Evolutionary conservation across 345 rosid genomes (phyloP).

Genomic region (Brassica incana): DNA sequence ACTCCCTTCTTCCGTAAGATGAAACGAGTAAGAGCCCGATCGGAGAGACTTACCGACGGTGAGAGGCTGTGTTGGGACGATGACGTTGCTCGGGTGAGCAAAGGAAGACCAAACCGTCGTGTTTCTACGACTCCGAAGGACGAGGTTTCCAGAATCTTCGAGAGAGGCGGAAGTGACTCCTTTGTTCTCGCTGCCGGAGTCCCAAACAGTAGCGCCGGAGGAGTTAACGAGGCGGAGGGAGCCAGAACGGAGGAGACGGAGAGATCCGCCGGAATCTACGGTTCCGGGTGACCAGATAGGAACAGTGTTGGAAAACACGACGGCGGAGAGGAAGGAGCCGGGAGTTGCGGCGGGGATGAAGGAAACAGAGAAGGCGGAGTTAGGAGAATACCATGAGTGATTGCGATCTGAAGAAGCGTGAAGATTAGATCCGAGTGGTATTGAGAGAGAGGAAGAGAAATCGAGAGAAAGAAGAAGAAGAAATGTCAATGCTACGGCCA

Average conservation of each 20-base stretch:
- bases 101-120: slow-evolving; percentile 60
- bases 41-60: slow-evolving; percentile 26
- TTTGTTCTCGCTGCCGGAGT: slow-evolving; percentile 42
- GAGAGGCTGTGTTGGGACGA: slow-evolving; percentile 57
- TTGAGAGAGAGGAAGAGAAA: slow-evolving; percentile 28
- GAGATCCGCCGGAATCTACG: slow-evolving; percentile 52
- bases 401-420: slow-evolving; percentile 45
- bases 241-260: slow-evolving; percentile 52
- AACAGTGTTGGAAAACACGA: slow-evolving; percentile 50
- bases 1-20: slow-evolving; percentile 44
- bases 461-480: background rate
- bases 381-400: slow-evolving; percentile 49
- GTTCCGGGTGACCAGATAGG: slow-evolving; percentile 51
- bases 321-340: slow-evolving; percentile 42
- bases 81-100: slow-evolving; percentile 46
- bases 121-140: slow-evolving; percentile 28
- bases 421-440: slow-evolving; percentile 48
- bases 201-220: slow-evolving; percentile 60
- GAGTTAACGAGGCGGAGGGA: slow-evolving; percentile 58
- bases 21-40: slow-evolving; percentile 56
- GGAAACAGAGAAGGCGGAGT: slow-evolving; percentile 42
- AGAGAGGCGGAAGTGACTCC: slow-evolving; percentile 57
- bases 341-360: slow-evolving; percentile 45
- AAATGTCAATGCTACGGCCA: background rate
- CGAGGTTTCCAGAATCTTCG: slow-evolving; percentile 53